phyloP scores from a whole-genome alignment of 2,329 filamentous ascomycete genomes.

The Aureobasidium sp. region DNA sequence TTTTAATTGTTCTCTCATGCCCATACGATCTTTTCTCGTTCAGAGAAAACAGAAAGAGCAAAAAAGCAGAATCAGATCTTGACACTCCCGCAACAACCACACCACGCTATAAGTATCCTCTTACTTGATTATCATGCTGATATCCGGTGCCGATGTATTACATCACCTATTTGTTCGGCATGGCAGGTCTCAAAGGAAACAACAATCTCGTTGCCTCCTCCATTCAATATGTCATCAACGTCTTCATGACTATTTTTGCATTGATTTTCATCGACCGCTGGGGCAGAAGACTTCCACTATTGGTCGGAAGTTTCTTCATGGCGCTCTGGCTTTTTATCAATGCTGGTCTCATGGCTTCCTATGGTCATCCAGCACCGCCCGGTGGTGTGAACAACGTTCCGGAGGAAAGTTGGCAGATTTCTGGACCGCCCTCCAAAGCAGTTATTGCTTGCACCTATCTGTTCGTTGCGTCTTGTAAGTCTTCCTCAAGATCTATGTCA shows the following conservation, averaged over 20 bases:
- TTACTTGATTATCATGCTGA: too few relatives aligned
- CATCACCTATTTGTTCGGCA: conserved; percentile 56
- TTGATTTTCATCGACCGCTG: conserved; percentile 66
- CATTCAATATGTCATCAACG: conserved; percentile 73
- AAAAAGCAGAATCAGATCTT: too few relatives aligned
- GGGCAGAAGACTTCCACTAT: conserved; percentile 61
- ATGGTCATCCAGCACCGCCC: conserved; percentile 37
- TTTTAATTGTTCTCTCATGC: conserved; percentile 52
- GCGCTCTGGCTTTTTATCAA: conserved; percentile 53
- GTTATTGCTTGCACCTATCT: conserved; percentile 65
- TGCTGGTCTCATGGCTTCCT: conserved; percentile 52
- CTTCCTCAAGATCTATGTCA: too few relatives aligned
- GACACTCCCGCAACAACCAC: too few relatives aligned
- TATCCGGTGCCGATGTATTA: conserved; percentile 31
- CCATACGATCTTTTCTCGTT: too few relatives aligned
- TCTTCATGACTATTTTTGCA: conserved; percentile 68
- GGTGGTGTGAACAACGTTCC: conserved; percentile 33
- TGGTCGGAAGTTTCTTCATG: conserved; percentile 59
- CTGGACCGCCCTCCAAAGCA: conserved; percentile 32
- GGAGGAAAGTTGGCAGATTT: conserved; percentile 34
- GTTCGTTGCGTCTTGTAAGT: conserved; percentile 54
- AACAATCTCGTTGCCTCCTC: conserved; percentile 56
- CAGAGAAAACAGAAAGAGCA: too few relatives aligned
- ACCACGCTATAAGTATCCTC: too few relatives aligned
- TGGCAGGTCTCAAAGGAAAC: conserved; percentile 53